Conservation (phyloP, 495 filamentous ascomycete species). For the Xylaria castorea region DNA sequence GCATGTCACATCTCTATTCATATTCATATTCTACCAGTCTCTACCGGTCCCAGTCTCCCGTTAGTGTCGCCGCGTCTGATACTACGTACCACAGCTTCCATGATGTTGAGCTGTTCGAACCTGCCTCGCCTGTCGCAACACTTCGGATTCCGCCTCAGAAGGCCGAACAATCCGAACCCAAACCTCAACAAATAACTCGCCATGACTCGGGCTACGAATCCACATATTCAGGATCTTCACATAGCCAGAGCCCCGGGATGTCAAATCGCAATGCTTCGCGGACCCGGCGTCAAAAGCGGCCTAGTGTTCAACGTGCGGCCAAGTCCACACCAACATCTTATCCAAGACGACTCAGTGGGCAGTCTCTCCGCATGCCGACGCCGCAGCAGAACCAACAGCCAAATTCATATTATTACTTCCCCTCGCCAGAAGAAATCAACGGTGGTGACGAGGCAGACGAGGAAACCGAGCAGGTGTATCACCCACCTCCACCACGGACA, state of each 20-base stretch:
- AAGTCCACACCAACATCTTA: slow-evolving; percentile 42
- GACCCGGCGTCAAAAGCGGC: slow-evolving; percentile 42
- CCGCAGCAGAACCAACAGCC: slow-evolving; percentile 42
- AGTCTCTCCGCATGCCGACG: slow-evolving; percentile 36
- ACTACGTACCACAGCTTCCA: slow-evolving; percentile 58
- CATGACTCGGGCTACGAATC: slow-evolving; percentile 61
- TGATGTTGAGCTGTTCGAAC: slow-evolving; percentile 48
- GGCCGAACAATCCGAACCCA: slow-evolving; percentile 26
- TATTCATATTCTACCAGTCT: slow-evolving; percentile 28
- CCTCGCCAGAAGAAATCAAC: slow-evolving; percentile 43
- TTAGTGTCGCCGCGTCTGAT: slow-evolving; percentile 50
- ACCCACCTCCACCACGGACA: slow-evolving; percentile 57
- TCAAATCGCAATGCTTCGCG: not conserved
- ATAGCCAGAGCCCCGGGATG: slow-evolving; percentile 23
- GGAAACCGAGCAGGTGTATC: slow-evolving; percentile 30
- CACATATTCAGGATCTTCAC: slow-evolving; percentile 33
- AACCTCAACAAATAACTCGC: slow-evolving; percentile 47
- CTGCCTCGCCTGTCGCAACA: slow-evolving; percentile 23
- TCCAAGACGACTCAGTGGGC: slow-evolving; percentile 34
- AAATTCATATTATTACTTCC: slow-evolving; percentile 56
- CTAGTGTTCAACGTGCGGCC: slow-evolving; percentile 42
- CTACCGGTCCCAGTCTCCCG: slow-evolving; percentile 48
- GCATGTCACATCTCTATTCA: slow-evolving; percentile 44
- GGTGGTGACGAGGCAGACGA: slow-evolving; percentile 28
- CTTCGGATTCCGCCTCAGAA: slow-evolving; percentile 25